Evolutionary conservation across 2,329 filamentous ascomycete species (phyloP).

Genomic region (Colletotrichum sp.): DNA sequence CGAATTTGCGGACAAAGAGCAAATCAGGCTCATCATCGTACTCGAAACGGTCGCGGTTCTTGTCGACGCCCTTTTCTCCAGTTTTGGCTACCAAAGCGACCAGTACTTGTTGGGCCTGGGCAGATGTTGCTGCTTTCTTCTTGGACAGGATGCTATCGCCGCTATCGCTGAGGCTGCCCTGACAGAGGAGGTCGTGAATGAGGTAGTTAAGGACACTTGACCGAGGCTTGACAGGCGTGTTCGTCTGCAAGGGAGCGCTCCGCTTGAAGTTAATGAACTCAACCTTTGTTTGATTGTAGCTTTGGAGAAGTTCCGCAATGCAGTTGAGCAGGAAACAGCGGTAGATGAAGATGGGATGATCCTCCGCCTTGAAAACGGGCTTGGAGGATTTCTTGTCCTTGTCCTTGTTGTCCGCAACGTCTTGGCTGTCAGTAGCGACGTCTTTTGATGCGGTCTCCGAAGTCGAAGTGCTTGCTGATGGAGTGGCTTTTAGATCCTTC

Average conservation of each 20-base stretch:
- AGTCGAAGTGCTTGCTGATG: conserved; percentile 29
- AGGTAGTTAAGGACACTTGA: conserved; percentile 94
- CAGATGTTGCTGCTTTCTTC: conserved; percentile 85
- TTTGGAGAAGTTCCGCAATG: conserved; percentile 86
- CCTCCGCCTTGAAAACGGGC: conserved; percentile 83
- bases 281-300: conserved; percentile 93
- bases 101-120: conserved; percentile 84
- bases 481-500: conserved; percentile 46
- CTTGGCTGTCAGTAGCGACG: conserved; percentile 8
- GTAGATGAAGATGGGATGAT: conserved; percentile 96
- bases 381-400: conserved; percentile 72
- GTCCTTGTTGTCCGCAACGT: conserved; percentile 27
- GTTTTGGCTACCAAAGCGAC: conserved; percentile 90
- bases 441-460: conserved; percentile 16
- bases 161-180: conserved; percentile 67
- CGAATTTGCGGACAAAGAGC: conserved; percentile 91
- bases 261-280: conserved; percentile 99
- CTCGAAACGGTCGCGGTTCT: conserved; percentile 61
- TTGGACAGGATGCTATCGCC: conserved; percentile 78
- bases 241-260: conserved; percentile 81
- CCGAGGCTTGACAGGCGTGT: conserved; percentile 91
- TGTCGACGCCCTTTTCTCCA: conserved; percentile 72
- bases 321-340: conserved; percentile 94
- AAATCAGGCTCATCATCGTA: conserved; percentile 84
- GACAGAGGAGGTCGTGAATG: conserved; percentile 75